Percentiles rank a stretch among this genome's conserved stretches.
Conservation (phyloP, 108 stramenopile species). For the Pseudonitzschia multistriata region DNA sequence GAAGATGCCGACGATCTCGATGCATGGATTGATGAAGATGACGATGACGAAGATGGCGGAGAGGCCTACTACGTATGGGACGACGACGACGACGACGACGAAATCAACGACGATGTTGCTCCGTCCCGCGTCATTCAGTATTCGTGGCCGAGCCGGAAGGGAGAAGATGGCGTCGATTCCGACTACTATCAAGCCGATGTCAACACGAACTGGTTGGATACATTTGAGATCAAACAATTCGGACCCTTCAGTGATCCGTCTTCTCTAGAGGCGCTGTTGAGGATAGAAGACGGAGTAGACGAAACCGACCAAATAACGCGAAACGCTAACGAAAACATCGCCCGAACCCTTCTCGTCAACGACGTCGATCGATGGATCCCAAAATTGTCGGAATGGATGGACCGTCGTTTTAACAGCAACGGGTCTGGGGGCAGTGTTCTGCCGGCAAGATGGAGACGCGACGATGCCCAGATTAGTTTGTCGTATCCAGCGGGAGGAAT, state of each 20-base stretch:
- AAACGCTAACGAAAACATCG: too few relatives aligned
- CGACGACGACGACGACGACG: neutral
- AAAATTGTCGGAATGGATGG: constrained; percentile 74
- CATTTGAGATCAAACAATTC: constrained; percentile 53
- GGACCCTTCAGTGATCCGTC: constrained; percentile 54
- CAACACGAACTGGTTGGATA: constrained; percentile 17
- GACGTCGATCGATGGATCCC: constrained; percentile 81
- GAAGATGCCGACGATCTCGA: neutral
- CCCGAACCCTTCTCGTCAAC: constrained; percentile 72
- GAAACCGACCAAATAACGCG: too few relatives aligned
- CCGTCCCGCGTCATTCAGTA: constrained; percentile 10
- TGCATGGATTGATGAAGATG: constrained; percentile 2
- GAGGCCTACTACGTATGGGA: constrained; percentile 2
- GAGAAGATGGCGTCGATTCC: constrained; percentile 42
- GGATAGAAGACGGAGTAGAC: constrained; percentile 8
- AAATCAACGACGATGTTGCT: neutral
- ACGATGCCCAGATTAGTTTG: constrained; percentile 89
- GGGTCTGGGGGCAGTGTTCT: constrained; percentile 14
- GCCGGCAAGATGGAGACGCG: constrained; percentile 74
- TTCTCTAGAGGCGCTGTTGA: constrained; percentile 24
- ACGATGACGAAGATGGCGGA: neutral
- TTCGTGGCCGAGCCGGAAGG: constrained; percentile 12
- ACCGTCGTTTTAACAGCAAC: constrained; percentile 37
- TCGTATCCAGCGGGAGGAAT: constrained; percentile 75
- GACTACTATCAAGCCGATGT: constrained; percentile 22